Evolutionary conservation across 331 rosid species (phyloP).

Genomic region (Acacia concinna): DNA sequence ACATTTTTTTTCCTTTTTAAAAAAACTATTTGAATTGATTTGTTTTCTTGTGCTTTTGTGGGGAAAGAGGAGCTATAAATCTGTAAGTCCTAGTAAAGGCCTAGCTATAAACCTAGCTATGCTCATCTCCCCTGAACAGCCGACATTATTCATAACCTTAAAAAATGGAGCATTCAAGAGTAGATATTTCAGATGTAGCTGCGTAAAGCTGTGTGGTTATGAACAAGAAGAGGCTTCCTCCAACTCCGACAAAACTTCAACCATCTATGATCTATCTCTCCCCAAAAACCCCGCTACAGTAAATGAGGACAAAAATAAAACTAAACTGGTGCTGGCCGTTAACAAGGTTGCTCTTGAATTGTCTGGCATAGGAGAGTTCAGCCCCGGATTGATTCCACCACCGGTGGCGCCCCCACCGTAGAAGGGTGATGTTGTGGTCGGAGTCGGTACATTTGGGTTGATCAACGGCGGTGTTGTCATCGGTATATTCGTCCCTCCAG

Average conservation of each 20-base stretch:
- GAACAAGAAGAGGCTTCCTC: conserved; percentile 32
- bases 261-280: conserved; percentile 39
- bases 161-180: conserved; percentile 8
- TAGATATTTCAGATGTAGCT: neutral
- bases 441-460: conserved; percentile 44
- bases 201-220: conserved; percentile 32
- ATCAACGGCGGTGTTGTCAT: conserved; percentile 41
- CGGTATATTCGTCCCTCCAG: conserved; percentile 70
- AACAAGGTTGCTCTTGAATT: conserved; percentile 48
- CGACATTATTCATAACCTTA: conserved; percentile 38
- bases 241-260: conserved; percentile 70
- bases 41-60: neutral
- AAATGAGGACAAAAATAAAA: conserved; percentile 27
- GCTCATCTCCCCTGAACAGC: conserved; percentile 17
- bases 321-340: conserved; percentile 23
- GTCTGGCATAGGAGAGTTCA: conserved; percentile 55
- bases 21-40: conserved; percentile 34
- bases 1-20: neutral
- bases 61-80: conserved; percentile 28
- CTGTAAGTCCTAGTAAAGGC: conserved; percentile 28
- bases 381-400: conserved; percentile 56
- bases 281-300: conserved; percentile 27
- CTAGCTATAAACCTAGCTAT: conserved; percentile 40
- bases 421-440: conserved; percentile 45
- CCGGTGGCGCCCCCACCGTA: conserved; percentile 35